Percentiles rank a stretch among this genome's conserved stretches.
Conservation (phyloP, 2,329 filamentous ascomycete species). For the Geosmithia putterillii region DNA sequence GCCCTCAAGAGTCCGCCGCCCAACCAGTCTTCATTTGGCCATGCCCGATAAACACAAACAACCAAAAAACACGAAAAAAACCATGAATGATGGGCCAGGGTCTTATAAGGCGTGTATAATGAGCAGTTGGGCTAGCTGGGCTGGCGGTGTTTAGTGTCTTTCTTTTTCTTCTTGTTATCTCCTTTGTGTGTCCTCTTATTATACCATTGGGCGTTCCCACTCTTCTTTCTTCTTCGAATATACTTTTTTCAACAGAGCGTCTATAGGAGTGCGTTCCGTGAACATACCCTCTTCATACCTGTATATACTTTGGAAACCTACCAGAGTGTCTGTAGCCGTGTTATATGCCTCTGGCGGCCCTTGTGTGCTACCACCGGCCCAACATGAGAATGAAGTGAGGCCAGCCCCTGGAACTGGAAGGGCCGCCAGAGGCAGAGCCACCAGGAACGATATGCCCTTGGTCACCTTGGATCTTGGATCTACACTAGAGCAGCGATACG, state of each 20-base stretch:
- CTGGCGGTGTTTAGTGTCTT: background rate
- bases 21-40: slow-evolving; percentile 29
- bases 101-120: background rate
- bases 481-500: background rate
- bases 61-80: no score
- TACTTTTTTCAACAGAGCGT: background rate
- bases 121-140: background rate
- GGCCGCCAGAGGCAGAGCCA: no score
- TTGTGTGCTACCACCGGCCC: no score
- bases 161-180: background rate
- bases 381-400: no score
- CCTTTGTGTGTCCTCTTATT: background rate
- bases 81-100: background rate
- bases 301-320: no score
- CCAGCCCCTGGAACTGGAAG: no score
- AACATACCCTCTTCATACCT: background rate
- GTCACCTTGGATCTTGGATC: no score
- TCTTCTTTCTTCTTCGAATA: background rate
- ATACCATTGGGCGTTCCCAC: slow-evolving; percentile 3
- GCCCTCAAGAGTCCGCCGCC: slow-evolving; percentile 39
- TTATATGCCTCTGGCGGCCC: no score
- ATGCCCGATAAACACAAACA: slow-evolving; percentile 10
- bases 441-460: no score
- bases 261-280: no score
- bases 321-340: no score